Percentiles rank a stretch among this genome's conserved stretches.
These are phyloP conservation scores for Fusarium newnesense DNA, from an alignment of 2,329 filamentous ascomycete species.

Conservation along the genomic window DNA sequence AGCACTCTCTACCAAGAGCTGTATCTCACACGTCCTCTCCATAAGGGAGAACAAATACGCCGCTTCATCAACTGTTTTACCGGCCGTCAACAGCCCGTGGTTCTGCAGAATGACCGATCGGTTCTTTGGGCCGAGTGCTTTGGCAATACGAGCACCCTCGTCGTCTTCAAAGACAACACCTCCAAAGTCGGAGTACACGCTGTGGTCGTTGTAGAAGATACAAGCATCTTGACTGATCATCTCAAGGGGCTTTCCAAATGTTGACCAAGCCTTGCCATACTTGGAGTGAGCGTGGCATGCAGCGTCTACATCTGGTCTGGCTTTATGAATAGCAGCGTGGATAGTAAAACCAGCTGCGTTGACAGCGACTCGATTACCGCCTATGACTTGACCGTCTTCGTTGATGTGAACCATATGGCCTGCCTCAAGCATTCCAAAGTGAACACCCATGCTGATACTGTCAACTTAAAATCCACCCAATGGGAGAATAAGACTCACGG, in stretches of 20 bases:
- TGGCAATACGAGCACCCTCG: conserved; percentile 68
- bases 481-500: conserved; percentile 47
- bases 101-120: conserved; percentile 70
- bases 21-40: conserved; percentile 49
- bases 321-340: conserved; percentile 69
- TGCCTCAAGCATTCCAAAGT: conserved; percentile 70
- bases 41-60: conserved; percentile 65
- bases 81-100: conserved; percentile 72
- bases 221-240: conserved; percentile 71
- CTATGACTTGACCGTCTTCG: conserved; percentile 67
- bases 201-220: conserved; percentile 67
- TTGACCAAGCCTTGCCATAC: conserved; percentile 69
- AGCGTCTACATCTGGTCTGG: conserved; percentile 67
- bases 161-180: conserved; percentile 71
- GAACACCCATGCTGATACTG: conserved; percentile 56
- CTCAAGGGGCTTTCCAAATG: conserved; percentile 66
- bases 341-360: conserved; percentile 73
- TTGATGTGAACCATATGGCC: conserved; percentile 72
- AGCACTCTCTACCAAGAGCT: conserved; percentile 47
- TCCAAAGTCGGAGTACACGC: conserved; percentile 69
- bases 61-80: conserved; percentile 73
- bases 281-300: conserved; percentile 70
- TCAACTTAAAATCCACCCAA: background rate
- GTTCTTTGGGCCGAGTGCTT: conserved; percentile 62
- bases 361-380: conserved; percentile 65